Conservation (phyloP, 2,329 filamentous ascomycete genomes). For the Nakataea oryzae region DNA sequence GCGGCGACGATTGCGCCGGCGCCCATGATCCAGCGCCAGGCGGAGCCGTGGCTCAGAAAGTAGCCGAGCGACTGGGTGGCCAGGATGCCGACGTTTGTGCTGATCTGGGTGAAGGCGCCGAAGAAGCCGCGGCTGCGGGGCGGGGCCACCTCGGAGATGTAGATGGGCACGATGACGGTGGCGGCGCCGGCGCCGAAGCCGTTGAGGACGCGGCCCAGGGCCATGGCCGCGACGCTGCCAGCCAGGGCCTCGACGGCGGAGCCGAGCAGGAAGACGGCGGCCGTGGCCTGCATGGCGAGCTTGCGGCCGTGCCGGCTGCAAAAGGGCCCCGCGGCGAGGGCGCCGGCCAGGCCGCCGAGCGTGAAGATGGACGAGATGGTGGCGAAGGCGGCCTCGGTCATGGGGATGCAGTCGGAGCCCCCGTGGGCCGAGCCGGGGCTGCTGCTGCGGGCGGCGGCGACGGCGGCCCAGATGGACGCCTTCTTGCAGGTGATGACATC, state of each 20-base stretch:
- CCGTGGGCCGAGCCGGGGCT: background rate
- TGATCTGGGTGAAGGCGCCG: conserved; percentile 77
- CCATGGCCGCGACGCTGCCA: conserved; percentile 54
- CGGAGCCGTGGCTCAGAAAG: conserved; percentile 68
- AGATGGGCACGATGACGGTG: conserved; percentile 88
- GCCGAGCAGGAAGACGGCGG: conserved; percentile 65
- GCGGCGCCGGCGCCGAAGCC: conserved; percentile 80
- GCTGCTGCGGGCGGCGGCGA: conserved; percentile 24
- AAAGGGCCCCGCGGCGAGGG: conserved; percentile 69
- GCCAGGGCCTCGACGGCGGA: conserved; percentile 67
- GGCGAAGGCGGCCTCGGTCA: conserved; percentile 73
- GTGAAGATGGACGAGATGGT: conserved; percentile 87
- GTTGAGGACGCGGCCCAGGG: conserved; percentile 65
- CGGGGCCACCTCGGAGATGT: conserved; percentile 86
- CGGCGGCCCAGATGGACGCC: conserved; percentile 24
- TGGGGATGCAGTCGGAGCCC: conserved; percentile 68
- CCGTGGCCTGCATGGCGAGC: conserved; percentile 65
- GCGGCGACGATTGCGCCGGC: conserved; percentile 59
- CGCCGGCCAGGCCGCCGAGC: conserved; percentile 75
- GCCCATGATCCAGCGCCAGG: conserved; percentile 78
- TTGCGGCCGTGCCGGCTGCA: conserved; percentile 68
- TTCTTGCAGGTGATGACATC: conserved; percentile 82
- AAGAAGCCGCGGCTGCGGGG: conserved; percentile 68
- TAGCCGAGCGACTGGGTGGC: conserved; percentile 75
- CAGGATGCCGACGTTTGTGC: conserved; percentile 86